Base-by-base conservation (phyloP, 352 stramenopile genomes). In the Pythium pectinolyticum region DNA sequence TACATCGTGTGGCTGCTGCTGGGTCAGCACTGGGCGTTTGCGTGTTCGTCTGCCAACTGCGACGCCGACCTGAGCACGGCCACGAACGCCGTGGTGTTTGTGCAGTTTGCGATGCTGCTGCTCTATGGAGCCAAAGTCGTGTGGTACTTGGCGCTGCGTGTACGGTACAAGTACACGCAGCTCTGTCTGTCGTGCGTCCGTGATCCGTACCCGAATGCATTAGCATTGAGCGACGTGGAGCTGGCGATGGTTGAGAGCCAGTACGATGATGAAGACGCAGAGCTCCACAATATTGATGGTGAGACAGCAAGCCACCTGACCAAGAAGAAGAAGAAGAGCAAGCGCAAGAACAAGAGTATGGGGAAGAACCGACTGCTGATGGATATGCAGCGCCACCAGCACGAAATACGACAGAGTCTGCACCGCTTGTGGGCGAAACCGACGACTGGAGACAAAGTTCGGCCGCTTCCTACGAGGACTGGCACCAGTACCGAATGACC, bases 81-180 rank as follows among this genome's bases (percentile, higher is more conserved):
- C 12, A 47, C 69, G 24, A 80, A 80, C 51, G 41, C 28, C 28
- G 51, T 70, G 30, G 73, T 72, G 8, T 76, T 78, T 52, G 45
- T 76, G 28, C 58, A 74, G 32, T 78, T 76, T 43, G 27, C 67
- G 24, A 61, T 61, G 43, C 56, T 61, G 25, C 67, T 76, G 25
- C 15, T 75, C 20, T 80, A 80, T 56, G n/a, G 45, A 3, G 66
- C 57, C 59, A 78, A 80, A 48, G 63, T 80, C 10, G 49, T 66
- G 10, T 80, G 73, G 73, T 80, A 80, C 40, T 27, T 78, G n/a
- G 51, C 65, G n/a, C 50, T 73, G 37, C 73, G 70, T 41, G 63
- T 63, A 14, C 62, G 61, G 34, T 80, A 75, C 57, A 63, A 45
- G 30, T 80, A 75, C 57, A 57, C 51, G 43, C 61, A 66, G 47